Evolutionary conservation across 2,329 filamentous ascomycete species (phyloP).

Genomic region (Curvularia lunata): DNA sequence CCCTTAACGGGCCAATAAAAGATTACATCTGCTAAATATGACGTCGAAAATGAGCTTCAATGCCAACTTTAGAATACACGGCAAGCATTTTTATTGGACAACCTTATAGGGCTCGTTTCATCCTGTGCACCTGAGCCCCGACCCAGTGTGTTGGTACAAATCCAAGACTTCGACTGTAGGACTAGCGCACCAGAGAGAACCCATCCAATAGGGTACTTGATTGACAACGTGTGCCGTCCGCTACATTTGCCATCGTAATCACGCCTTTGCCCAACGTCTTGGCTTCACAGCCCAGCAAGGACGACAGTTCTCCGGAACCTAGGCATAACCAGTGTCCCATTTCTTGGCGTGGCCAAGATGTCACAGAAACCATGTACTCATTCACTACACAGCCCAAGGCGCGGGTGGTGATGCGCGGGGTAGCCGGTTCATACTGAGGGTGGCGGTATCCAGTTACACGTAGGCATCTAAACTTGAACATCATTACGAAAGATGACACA

Average conservation of each 20-base stretch:
- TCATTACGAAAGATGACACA: background rate
- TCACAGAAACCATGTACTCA: constrained; percentile 2
- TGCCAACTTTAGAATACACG: too few relatives aligned
- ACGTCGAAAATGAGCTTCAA: background rate
- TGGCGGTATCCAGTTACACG: background rate
- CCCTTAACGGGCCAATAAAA: background rate
- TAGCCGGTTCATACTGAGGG: background rate
- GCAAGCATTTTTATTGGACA: background rate
- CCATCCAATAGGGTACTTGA: background rate
- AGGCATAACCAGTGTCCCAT: background rate
- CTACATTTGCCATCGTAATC: background rate
- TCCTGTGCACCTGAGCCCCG: background rate
- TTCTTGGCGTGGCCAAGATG: constrained; percentile 2
- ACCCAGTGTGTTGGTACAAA: background rate
- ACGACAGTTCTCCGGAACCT: background rate
- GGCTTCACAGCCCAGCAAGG: background rate
- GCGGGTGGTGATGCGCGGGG: background rate
- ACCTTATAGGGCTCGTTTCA: background rate
- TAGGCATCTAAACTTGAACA: background rate
- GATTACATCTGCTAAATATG: background rate
- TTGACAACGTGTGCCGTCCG: background rate
- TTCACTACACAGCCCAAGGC: background rate
- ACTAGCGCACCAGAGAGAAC: background rate
- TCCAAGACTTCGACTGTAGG: background rate
- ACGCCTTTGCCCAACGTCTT: background rate